Evolutionary conservation across 306 rosid species (phyloP).

Genomic region (Pterocarpus santalinus): DNA sequence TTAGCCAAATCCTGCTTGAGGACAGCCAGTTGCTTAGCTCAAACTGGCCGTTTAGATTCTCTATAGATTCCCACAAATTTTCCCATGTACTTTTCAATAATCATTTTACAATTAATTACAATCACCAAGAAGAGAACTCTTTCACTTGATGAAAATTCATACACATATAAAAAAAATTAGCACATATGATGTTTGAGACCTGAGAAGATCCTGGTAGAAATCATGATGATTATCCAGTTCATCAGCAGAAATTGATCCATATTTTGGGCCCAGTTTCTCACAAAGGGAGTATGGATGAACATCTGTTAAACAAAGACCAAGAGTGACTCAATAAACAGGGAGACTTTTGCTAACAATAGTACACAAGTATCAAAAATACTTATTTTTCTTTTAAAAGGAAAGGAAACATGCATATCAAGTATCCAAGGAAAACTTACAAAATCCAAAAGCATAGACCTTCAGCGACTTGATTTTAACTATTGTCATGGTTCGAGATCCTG

Average conservation of each 20-base stretch:
- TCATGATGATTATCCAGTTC: constrained; percentile 67
- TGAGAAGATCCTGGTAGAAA: constrained; percentile 91
- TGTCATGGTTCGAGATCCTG: constrained; percentile 87
- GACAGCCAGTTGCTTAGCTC: constrained; percentile 17
- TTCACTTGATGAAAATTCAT: constrained; percentile 20
- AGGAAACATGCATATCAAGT: constrained; percentile 19
- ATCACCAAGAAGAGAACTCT: constrained; percentile 26
- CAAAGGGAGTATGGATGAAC: constrained; percentile 83
- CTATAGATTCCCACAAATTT: constrained; percentile 14
- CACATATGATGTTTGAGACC: constrained; percentile 59
- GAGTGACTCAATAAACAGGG: constrained; percentile 18
- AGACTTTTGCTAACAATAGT: constrained; percentile 34
- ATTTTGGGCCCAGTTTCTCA: constrained; percentile 90
- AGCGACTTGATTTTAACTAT: constrained; percentile 83
- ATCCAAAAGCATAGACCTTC: constrained; percentile 94
- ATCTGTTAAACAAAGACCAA: constrained; percentile 59
- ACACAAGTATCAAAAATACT: constrained; percentile 25
- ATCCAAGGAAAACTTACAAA: constrained; percentile 75
- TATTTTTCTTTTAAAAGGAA: constrained; percentile 13
- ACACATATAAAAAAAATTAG: constrained; percentile 8
- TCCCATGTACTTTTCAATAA: constrained; percentile 5
- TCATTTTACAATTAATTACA: constrained; percentile 7
- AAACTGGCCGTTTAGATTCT: constrained; percentile 1
- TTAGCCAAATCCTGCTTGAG: constrained; percentile 31
- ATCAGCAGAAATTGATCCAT: constrained; percentile 73